phyloP scores from a whole-genome alignment of 257 asterid species.

The Avicennia marina region DNA sequence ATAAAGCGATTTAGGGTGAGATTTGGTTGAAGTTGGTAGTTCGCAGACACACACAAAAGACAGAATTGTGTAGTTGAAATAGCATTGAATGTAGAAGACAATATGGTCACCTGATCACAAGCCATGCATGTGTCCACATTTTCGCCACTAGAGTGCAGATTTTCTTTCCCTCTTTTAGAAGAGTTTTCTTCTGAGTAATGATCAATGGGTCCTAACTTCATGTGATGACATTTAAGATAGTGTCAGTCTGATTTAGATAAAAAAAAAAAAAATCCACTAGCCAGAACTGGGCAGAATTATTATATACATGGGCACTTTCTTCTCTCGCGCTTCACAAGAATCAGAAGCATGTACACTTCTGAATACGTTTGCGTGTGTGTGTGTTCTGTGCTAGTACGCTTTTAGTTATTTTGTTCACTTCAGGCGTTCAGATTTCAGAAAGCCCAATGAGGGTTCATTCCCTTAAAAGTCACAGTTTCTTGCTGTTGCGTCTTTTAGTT shows the following conservation, averaged over 20 bases:
- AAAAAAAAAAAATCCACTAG: no score
- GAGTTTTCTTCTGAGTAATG: slow-evolving; percentile 21
- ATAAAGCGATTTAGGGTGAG: no score
- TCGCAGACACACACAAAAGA: slow-evolving; percentile 1
- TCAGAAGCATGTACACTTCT: no score
- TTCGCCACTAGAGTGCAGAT: slow-evolving; percentile 5
- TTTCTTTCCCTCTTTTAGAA: neutral
- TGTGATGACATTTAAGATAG: slow-evolving; percentile 60
- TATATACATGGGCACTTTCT: neutral
- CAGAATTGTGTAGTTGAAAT: slow-evolving; percentile 37
- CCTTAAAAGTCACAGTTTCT: slow-evolving; percentile 30
- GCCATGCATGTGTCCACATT: slow-evolving; percentile 37
- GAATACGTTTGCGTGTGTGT: no score
- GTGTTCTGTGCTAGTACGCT: no score
- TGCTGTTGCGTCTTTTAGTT: slow-evolving; percentile 26
- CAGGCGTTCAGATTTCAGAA: neutral
- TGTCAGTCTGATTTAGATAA: slow-evolving; percentile 35
- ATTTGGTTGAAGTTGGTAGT: no score
- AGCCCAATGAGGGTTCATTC: slow-evolving; percentile 47
- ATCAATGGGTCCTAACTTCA: slow-evolving; percentile 63
- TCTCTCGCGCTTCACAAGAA: no score
- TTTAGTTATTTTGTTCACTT: neutral
- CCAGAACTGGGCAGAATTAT: neutral
- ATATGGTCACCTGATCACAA: no score
- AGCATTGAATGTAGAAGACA: slow-evolving; percentile 49